Percentiles rank a stretch among this genome's conserved stretches.
Evolutionary conservation across 441 rosid species (phyloP).

Genomic region (Gossypium davidsonii): DNA sequence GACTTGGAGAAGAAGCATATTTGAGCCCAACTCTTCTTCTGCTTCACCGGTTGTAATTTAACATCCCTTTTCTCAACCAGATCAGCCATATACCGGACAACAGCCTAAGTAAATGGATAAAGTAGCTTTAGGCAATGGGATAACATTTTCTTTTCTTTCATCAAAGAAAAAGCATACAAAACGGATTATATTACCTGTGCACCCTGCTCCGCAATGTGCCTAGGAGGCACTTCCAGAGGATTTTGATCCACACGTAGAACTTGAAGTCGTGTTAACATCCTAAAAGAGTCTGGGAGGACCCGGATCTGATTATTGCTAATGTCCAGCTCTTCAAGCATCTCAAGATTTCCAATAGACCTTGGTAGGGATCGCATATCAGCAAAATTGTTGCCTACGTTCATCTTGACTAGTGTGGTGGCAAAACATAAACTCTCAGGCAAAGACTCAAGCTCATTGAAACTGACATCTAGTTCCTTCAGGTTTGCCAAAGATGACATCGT

Average conservation of each 20-base stretch:
- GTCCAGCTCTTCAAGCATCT: slow-evolving; percentile 84
- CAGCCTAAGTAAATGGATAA: slow-evolving; percentile 40
- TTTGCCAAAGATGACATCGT: slow-evolving; percentile 76
- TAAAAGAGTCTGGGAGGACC: slow-evolving; percentile 76
- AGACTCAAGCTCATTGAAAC: slow-evolving; percentile 96
- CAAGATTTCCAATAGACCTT: slow-evolving; percentile 87
- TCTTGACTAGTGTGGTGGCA: slow-evolving; percentile 74
- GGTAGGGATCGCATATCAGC: slow-evolving; percentile 79
- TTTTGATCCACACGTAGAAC: slow-evolving; percentile 62
- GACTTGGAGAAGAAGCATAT: slow-evolving; percentile 80
- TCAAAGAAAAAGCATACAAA: background rate
- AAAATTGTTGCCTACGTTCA: slow-evolving; percentile 88
- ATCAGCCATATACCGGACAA: slow-evolving; percentile 76
- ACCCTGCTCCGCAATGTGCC: slow-evolving; percentile 63
- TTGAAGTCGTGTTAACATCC: slow-evolving; percentile 56
- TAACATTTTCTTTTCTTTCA: background rate
- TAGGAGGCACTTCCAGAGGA: slow-evolving; percentile 86
- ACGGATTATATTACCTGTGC: slow-evolving; percentile 59
- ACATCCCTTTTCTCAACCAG: slow-evolving; percentile 53
- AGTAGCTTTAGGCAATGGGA: slow-evolving; percentile 4
- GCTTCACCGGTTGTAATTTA: slow-evolving; percentile 47
- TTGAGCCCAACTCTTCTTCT: slow-evolving; percentile 74
- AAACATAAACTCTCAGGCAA: slow-evolving; percentile 94
- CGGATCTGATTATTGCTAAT: slow-evolving; percentile 95
- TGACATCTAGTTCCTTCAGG: slow-evolving; percentile 78